Conservation (phyloP, 305 asterid species). For the Fraxinus ornus region DNA sequence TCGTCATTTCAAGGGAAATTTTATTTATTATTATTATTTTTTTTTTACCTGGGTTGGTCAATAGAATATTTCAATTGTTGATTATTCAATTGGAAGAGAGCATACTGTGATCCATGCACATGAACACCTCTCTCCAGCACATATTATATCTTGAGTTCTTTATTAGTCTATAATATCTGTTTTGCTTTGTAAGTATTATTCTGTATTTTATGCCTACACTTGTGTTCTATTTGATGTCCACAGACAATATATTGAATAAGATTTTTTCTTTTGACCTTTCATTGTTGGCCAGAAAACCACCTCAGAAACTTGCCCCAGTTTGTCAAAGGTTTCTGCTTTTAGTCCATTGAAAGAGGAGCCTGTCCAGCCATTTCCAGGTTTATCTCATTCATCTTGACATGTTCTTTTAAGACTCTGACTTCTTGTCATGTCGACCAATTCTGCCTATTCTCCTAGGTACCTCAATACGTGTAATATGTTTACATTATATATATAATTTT, state of each 20-base stretch:
- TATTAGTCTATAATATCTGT: not conserved
- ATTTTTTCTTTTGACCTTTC: constrained; percentile 10
- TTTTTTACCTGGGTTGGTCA: not conserved
- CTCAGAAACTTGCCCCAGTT: constrained; percentile 37
- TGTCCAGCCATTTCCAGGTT: constrained; percentile 59
- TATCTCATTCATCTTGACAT: constrained; percentile 14
- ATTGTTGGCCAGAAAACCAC: constrained; percentile 39
- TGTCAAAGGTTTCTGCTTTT: constrained; percentile 49
- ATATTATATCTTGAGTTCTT: not conserved
- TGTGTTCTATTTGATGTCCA: not conserved
- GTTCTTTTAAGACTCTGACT: not conserved
- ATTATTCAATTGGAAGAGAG: not conserved
- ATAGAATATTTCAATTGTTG: not conserved
- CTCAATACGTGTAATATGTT: not conserved
- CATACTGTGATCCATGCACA: not conserved
- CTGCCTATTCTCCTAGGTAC: not conserved
- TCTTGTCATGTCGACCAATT: not conserved
- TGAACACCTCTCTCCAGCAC: not conserved
- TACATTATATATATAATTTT: not conserved
- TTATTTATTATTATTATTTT: not conserved
- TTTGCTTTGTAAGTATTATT: not conserved
- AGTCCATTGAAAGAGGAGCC: constrained; percentile 43
- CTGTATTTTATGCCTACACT: not conserved
- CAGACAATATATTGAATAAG: not conserved
- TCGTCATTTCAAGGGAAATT: not conserved